Percentiles rank a stretch among this genome's conserved stretches.
phyloP scores from a whole-genome alignment of 805 yeast genomes.

The Zygosaccharomyces lentus region DNA sequence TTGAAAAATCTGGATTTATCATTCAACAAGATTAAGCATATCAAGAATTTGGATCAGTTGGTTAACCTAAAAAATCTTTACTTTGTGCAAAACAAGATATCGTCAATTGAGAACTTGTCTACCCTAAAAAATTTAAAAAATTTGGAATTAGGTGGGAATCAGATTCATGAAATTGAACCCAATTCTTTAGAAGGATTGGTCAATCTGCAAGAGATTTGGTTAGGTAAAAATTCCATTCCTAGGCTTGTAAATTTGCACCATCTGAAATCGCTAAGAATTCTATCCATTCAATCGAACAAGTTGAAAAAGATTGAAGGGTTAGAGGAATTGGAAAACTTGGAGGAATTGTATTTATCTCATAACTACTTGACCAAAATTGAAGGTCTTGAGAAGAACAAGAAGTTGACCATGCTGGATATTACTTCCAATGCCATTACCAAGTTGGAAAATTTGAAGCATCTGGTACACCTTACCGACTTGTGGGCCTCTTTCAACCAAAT shows the following conservation, averaged over 20 bases:
- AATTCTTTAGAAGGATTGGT: conserved; percentile 48
- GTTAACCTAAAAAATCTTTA: conserved; percentile 62
- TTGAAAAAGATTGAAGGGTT: conserved; percentile 77
- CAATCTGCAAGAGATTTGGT: conserved; percentile 75
- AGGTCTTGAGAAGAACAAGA: conserved; percentile 65
- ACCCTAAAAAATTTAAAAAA: conserved; percentile 54
- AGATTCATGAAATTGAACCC: conserved; percentile 42
- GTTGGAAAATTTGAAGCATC: conserved; percentile 61
- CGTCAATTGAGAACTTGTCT: conserved; percentile 63
- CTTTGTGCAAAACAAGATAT: conserved; percentile 84
- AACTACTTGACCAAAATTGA: conserved; percentile 74
- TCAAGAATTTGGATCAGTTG: conserved; percentile 69
- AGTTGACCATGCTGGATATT: conserved; percentile 72
- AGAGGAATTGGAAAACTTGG: conserved; percentile 63
- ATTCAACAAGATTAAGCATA: conserved; percentile 82
- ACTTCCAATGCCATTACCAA: conserved; percentile 66
- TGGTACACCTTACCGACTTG: conserved; percentile 73
- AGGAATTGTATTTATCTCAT: conserved; percentile 84
- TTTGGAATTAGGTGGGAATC: conserved; percentile 88
- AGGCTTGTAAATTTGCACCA: conserved; percentile 57
- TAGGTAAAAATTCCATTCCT: conserved; percentile 79
- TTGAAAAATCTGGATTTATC: conserved; percentile 71
- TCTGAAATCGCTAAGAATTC: conserved; percentile 59
- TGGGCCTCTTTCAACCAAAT: conserved; percentile 87
- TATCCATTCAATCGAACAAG: conserved; percentile 86